Conservation (phyloP, 2,329 filamentous ascomycete species). For the Curvularia sp. region DNA sequence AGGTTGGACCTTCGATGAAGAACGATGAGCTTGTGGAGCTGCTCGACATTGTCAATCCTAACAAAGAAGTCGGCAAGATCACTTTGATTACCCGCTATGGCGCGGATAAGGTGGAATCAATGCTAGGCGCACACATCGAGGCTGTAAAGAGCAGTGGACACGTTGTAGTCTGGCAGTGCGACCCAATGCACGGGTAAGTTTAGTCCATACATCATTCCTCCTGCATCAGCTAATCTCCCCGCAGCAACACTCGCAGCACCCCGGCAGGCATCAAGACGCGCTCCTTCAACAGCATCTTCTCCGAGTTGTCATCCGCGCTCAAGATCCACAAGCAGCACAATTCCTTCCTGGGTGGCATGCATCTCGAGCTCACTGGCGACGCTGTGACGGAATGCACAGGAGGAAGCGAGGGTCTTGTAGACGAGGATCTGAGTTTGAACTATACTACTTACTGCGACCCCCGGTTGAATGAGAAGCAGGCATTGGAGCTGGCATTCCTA, state of each 20-base stretch:
- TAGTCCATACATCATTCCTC: background rate
- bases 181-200: constrained; percentile 88
- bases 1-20: constrained; percentile 88
- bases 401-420: constrained; percentile 83
- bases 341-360: constrained; percentile 90
- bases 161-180: constrained; percentile 93
- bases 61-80: constrained; percentile 84
- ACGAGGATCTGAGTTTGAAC: constrained; percentile 86
- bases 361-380: constrained; percentile 94
- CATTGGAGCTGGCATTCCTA: constrained; percentile 90
- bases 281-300: constrained; percentile 87
- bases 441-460: constrained; percentile 98
- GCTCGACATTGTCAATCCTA: constrained; percentile 85
- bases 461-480: constrained; percentile 95
- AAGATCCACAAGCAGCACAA: constrained; percentile 82
- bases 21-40: constrained; percentile 76
- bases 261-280: constrained; percentile 86
- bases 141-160: constrained; percentile 82
- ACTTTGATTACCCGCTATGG: constrained; percentile 97
- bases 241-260: constrained; percentile 67
- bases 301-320: constrained; percentile 82
- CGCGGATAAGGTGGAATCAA: constrained; percentile 72
- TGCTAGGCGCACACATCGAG: constrained; percentile 85
- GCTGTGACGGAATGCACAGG: constrained; percentile 96
- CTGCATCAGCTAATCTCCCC: constrained; percentile 16